A percentile compares a stretch with the other conserved stretches of the same genome.
Conservation (phyloP, 495 filamentous ascomycete species). For the Annulohypoxylon maeteangense region DNA sequence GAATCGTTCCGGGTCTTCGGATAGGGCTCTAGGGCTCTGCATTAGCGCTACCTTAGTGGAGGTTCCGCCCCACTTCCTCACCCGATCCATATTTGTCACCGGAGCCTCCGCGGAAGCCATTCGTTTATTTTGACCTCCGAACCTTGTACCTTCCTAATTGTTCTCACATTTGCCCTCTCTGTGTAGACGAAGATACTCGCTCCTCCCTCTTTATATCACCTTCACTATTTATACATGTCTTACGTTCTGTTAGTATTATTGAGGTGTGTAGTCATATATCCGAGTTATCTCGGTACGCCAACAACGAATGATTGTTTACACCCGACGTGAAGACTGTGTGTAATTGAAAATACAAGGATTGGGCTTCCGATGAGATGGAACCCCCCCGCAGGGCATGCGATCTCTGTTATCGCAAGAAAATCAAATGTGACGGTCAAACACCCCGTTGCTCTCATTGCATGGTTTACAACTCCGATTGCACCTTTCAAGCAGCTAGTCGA, state of each 20-base stretch:
- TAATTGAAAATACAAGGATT: neutral
- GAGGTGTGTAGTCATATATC: no score
- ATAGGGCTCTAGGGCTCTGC: neutral
- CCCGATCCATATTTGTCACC: neutral
- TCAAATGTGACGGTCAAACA: slow-evolving; percentile 1
- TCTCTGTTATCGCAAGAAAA: slow-evolving; percentile 6
- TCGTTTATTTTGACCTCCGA: neutral
- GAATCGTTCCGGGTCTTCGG: neutral
- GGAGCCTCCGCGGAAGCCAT: slow-evolving; percentile 10
- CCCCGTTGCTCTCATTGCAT: slow-evolving; percentile 3
- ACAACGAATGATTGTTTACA: no score
- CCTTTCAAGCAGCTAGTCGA: neutral
- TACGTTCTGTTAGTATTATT: no score
- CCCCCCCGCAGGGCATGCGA: neutral
- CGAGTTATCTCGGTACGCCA: no score
- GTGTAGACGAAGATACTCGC: neutral
- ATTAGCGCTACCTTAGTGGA: neutral
- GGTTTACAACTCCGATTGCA: slow-evolving; percentile 3
- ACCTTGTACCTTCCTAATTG: neutral
- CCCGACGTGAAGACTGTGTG: neutral
- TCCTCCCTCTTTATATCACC: no score
- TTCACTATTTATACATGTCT: no score
- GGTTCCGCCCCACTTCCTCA: neutral
- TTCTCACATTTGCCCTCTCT: neutral
- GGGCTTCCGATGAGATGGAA: neutral